Evolutionary conservation across 2,329 filamentous ascomycete genomes (phyloP), one percentile per base, ranked within the genome.

Genomic region (Bipolaris gigantea): DNA sequence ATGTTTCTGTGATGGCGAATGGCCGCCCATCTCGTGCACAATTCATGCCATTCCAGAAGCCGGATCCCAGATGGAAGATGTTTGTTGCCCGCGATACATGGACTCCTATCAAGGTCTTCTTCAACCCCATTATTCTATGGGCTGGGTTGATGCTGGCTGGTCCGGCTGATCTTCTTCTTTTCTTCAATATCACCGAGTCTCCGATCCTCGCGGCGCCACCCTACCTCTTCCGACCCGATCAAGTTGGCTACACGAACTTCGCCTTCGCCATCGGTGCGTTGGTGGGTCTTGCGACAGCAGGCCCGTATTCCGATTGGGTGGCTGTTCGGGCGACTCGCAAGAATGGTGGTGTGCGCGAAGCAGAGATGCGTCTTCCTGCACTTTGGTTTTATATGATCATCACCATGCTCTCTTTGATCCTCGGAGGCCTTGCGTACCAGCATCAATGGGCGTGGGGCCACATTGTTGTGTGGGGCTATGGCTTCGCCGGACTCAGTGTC

Each of bases 231-330:
- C 72, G 53, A 5, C 69, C 78, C 1, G 64, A 71, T 9, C 65
- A 74, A 30, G 77, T 82, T 30, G 80, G 80, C 2, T 80, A 81
- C 51, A 77, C 77, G 25, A 83, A 83, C 60, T 79, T 72, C 27
- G 69, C 69, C 0, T 71, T 72, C 38, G 68, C 83, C 0, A 64
- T 81, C n/a, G 83, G 83, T 2, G 80, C 78, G 0, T 61, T 83
- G 6, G 78, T 85, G 39, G 83, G 83, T 2, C 71, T 85, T 5
- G 70, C 75, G 0, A 83, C 82, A 1, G 81, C 82, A 7, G 83
- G 83, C 0, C 80, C 80, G 0, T 73, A 84, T 13, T 81, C 77
- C 9, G 83, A 85, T 62, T 85, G 81, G 81, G 73, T 85, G 27
- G 78, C 79, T n/a, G 81, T 80, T 44, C 71, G 77, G 15, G 76